Percentiles rank a stretch among this genome's conserved stretches.
Evolutionary conservation across 768 basidiomycete genomes (phyloP).

Genomic region (Podaxis sp.): DNA sequence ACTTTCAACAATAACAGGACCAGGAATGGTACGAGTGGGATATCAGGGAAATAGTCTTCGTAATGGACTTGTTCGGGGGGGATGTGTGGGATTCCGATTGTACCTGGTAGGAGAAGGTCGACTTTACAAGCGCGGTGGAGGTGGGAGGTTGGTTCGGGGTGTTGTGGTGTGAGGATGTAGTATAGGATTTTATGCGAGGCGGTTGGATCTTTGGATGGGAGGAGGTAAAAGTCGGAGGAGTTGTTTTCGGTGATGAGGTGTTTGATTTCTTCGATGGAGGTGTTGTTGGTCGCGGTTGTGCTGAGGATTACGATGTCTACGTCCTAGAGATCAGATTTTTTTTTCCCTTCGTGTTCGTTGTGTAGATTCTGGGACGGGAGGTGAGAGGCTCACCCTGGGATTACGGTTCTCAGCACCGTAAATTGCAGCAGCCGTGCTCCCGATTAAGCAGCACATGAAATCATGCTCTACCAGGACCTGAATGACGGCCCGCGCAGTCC

Average conservation of each 20-base stretch:
- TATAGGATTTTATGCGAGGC: slow-evolving; percentile 41
- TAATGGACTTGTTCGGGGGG: slow-evolving; percentile 17
- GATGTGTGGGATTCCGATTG: slow-evolving; percentile 28
- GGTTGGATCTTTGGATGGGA: slow-evolving; percentile 29
- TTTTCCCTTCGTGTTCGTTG: background rate
- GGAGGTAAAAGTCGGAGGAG: slow-evolving; percentile 29
- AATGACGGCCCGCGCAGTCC: slow-evolving; percentile 22
- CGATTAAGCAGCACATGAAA: slow-evolving; percentile 32
- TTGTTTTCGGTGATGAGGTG: slow-evolving; percentile 24
- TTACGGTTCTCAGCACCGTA: slow-evolving; percentile 31
- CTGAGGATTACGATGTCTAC: slow-evolving; percentile 41
- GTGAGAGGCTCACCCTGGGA: slow-evolving; percentile 27
- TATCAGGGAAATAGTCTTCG: slow-evolving; percentile 16
- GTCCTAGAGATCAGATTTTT: slow-evolving; percentile 27
- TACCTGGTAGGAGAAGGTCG: slow-evolving; percentile 30
- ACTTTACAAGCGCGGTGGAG: slow-evolving; percentile 28
- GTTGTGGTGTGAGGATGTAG: slow-evolving; percentile 22
- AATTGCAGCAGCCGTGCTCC: slow-evolving; percentile 33
- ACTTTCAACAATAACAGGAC: slow-evolving; percentile 37
- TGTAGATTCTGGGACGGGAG: background rate
- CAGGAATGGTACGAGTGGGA: slow-evolving; percentile 36
- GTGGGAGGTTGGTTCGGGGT: background rate
- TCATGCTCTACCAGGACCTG: slow-evolving; percentile 18
- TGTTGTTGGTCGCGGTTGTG: slow-evolving; percentile 11
- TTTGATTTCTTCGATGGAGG: slow-evolving; percentile 36